A percentile compares a stretch with the other conserved stretches of the same genome.
Evolutionary conservation across 805 yeast genomes (phyloP).

Genomic region (Candida glaebosa): DNA sequence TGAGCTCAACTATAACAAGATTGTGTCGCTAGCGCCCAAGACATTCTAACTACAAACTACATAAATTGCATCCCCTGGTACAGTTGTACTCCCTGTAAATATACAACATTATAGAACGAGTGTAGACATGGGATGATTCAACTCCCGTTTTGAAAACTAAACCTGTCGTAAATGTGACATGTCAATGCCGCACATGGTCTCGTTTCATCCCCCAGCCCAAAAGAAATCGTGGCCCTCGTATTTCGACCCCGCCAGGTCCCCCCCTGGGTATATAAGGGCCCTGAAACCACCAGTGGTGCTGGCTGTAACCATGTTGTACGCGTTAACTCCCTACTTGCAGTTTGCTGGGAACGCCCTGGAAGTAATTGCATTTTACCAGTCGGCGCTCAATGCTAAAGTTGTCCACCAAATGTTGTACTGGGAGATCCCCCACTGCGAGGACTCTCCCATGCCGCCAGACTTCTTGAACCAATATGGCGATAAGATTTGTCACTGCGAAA

Average conservation of each 20-base stretch:
- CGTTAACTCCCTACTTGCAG: background rate
- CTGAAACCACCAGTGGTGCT: no score
- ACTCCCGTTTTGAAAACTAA: no score
- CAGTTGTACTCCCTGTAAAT: background rate
- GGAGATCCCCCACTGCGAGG: background rate
- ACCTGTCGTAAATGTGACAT: no score
- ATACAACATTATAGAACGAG: no score
- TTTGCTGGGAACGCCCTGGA: background rate
- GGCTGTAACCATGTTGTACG: background rate
- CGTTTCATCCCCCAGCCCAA: no score
- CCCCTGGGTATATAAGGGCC: no score
- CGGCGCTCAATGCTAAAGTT: background rate
- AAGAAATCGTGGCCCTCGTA: no score
- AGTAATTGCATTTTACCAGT: background rate
- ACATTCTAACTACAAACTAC: conserved; percentile 15
- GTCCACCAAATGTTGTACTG: background rate
- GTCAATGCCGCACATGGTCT: no score
- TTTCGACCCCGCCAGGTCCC: no score
- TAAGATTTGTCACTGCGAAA: background rate
- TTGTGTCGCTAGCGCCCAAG: conserved; percentile 88
- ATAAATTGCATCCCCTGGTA: background rate
- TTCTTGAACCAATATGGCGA: background rate
- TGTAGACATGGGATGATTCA: no score
- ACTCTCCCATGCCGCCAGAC: background rate
- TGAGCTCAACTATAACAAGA: conserved; percentile 78